These are phyloP conservation scores for Lasiosphaeris hirsuta DNA, from an alignment of 495 filamentous ascomycete species.

Conservation along the genomic window DNA sequence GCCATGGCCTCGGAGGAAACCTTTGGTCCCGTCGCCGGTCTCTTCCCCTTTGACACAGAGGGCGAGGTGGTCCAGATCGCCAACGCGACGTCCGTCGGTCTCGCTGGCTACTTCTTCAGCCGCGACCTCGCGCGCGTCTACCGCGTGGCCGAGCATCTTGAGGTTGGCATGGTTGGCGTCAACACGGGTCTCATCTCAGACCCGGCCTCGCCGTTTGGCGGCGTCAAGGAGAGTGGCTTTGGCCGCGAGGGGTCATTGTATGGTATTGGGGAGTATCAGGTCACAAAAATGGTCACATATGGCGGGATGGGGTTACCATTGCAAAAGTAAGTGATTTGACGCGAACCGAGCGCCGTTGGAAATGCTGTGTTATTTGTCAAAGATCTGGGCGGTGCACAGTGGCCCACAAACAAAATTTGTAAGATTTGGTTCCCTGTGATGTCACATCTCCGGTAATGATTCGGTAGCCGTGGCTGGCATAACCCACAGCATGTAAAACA, in stretches of 20 bases:
- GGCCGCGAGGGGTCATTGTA: constrained; percentile 89
- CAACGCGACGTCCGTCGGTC: constrained; percentile 71
- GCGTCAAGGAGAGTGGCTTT: constrained; percentile 91
- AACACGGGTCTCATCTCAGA: constrained; percentile 84
- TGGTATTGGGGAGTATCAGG: constrained; percentile 84
- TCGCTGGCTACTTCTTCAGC: constrained; percentile 86
- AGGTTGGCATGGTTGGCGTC: constrained; percentile 87
- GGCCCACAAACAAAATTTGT: too few relatives aligned
- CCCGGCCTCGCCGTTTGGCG: constrained; percentile 81
- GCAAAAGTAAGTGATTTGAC: constrained; percentile 24
- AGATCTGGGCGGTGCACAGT: too few relatives aligned
- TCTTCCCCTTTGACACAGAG: constrained; percentile 81
- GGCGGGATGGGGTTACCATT: constrained; percentile 68
- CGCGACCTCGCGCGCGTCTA: constrained; percentile 68
- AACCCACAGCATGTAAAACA: too few relatives aligned
- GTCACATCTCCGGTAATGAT: neutral
- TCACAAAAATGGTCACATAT: constrained; percentile 83
- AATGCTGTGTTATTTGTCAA: too few relatives aligned
- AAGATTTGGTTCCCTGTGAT: too few relatives aligned
- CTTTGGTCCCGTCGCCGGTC: constrained; percentile 78
- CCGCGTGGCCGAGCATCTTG: constrained; percentile 77
- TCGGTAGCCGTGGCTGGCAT: too few relatives aligned
- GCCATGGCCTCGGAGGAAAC: constrained; percentile 76
- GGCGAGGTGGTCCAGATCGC: constrained; percentile 79
- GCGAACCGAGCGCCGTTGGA: too few relatives aligned